phyloP scores from a whole-genome alignment of 345 rosid genomes.

The Punica granatum region DNA sequence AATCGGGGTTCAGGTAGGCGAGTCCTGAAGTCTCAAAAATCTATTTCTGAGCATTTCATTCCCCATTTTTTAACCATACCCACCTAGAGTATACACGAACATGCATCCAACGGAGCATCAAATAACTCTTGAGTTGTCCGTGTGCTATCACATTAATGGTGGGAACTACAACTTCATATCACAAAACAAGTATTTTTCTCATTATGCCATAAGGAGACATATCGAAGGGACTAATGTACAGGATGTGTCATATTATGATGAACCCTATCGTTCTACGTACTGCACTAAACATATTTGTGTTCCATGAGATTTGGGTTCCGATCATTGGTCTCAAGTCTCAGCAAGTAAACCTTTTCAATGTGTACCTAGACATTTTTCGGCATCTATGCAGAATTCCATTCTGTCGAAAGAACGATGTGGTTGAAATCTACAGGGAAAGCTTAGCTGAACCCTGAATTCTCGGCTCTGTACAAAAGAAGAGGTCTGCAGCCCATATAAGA shows the following conservation, averaged over 20 bases:
- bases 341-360: background rate
- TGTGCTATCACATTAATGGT: background rate
- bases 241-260: background rate
- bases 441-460: background rate
- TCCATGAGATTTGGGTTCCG: background rate
- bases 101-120: no score
- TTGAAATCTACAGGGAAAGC: background rate
- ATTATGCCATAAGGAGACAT: no score
- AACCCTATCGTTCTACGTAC: background rate
- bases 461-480: constrained; percentile 50
- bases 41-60: no score
- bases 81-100: background rate
- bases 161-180: background rate
- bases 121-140: background rate
- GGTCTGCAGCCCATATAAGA: constrained; percentile 31
- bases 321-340: background rate
- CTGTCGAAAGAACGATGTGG: background rate
- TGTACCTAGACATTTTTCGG: background rate
- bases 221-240: background rate
- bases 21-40: background rate
- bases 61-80: no score
- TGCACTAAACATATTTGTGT: background rate
- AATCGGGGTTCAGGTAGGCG: background rate
- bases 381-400: background rate
- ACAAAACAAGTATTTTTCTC: background rate